Evolutionary conservation across 2,329 filamentous ascomycete species (phyloP), one percentile per base, ranked within the genome.

Genomic region (Fusarium dlaminii): DNA sequence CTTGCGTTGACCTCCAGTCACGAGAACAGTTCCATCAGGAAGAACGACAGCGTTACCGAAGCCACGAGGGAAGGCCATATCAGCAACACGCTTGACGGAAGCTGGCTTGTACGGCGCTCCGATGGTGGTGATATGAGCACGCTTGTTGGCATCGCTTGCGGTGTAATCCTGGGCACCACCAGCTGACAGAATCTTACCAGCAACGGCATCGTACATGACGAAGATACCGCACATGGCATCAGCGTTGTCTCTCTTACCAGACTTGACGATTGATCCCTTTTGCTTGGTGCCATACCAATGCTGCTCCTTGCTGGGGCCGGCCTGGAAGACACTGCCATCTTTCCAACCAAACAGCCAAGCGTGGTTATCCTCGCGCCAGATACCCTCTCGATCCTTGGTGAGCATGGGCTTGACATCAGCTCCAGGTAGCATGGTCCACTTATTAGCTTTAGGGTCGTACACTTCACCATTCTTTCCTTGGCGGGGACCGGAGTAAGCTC

Each of bases 391-490:
- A 22, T 78, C 22, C 4, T 82, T 85, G 40, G 88, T 91, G 32
- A 89, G 80, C 80, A 89, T 89, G 1, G 85, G 84, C 27, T 81
- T 82, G 9, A 86, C 86, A 15, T 82, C 79, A 20, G 83, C 83
- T 30, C 83, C 84, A 3, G 81, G 74, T 1, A 89, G 77, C 27
- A 80, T 72, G 0, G 81, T 84, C 89, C 89, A 91, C 6, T 78
- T 78, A 39, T 87, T 84, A 8, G 80, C 74, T 4, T 67, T 77
- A 1, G 86, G 83, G 63, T 87, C 80, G 76, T 85, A 90, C 24
- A 90, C 79, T 74, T 91, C 90, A 48, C 87, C 89, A 66, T 89
- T 85, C 81, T 90, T 91, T 36, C 83, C 83, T 37, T 85, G 83
- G 8, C 74, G 63, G 0, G 82, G 84, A 36, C 89, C 89, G 15